Conservation (phyloP, 148 eudicot genomes). For the Diospyros lotus region DNA sequence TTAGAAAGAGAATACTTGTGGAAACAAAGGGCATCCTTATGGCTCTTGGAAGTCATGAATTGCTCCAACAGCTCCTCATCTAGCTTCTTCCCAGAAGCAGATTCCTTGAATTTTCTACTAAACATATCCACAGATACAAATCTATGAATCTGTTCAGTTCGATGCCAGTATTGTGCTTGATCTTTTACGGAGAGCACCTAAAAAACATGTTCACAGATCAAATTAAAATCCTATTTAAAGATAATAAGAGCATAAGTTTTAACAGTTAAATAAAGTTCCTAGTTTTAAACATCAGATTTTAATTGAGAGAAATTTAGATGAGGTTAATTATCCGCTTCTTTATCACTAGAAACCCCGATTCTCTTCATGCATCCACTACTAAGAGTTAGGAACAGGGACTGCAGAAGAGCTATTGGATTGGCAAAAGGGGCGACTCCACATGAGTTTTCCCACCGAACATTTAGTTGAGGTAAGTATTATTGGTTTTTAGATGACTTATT, state of each 20-base stretch:
- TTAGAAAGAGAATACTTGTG: slow-evolving; percentile 45
- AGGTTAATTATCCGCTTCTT: no score
- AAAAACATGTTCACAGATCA: not conserved
- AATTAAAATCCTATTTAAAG: not conserved
- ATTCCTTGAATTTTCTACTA: slow-evolving; percentile 41
- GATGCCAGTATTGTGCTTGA: slow-evolving; percentile 64
- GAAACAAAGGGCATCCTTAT: slow-evolving; percentile 43
- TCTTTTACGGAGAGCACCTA: slow-evolving; percentile 84
- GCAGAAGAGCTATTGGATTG: no score
- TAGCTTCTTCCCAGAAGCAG: slow-evolving; percentile 39
- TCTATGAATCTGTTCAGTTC: slow-evolving; percentile 24
- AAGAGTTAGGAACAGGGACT: no score
- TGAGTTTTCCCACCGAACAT: no score
- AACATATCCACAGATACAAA: slow-evolving; percentile 51
- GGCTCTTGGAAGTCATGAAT: slow-evolving; percentile 33
- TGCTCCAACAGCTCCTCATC: slow-evolving; percentile 40
- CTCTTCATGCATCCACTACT: no score
- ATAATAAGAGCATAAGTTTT: not conserved
- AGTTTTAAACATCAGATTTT: no score
- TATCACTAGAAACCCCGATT: no score
- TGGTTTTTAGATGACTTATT: no score
- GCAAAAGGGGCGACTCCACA: no score
- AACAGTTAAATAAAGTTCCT: no score
- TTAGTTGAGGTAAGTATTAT: no score
- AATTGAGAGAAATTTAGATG: no score